These are phyloP conservation scores for Mycothermus thermophilus DNA, from an alignment of 495 filamentous ascomycete species.

Conservation along the genomic window DNA sequence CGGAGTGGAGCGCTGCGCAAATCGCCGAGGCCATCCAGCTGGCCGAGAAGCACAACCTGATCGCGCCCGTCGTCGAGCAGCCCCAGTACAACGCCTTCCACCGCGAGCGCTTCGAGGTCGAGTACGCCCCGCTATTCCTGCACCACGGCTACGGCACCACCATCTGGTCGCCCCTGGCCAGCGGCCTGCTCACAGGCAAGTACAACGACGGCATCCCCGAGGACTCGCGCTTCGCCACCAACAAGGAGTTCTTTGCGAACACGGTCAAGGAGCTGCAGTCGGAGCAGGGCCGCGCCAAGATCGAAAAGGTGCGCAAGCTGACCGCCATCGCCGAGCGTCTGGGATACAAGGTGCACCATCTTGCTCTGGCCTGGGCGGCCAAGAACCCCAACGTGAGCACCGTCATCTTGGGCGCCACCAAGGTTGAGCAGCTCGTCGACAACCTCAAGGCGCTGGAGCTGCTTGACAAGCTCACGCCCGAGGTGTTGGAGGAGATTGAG, in stretches of 20 bases:
- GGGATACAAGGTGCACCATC: slow-evolving; percentile 40
- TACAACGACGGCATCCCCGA: slow-evolving; percentile 57
- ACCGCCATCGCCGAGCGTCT: slow-evolving; percentile 52
- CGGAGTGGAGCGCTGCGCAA: slow-evolving; percentile 72
- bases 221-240: slow-evolving; percentile 39
- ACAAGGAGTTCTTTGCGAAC: slow-evolving; percentile 26
- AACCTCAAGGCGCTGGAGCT: slow-evolving; percentile 51
- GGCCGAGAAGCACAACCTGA: slow-evolving; percentile 59
- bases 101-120: slow-evolving; percentile 61
- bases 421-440: slow-evolving; percentile 55
- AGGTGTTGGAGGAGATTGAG: slow-evolving; percentile 60
- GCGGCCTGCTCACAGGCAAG: slow-evolving; percentile 62
- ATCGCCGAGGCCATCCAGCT: slow-evolving; percentile 63
- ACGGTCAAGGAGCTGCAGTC: slow-evolving; percentile 24
- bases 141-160: slow-evolving; percentile 57
- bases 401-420: slow-evolving; percentile 61
- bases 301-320: slow-evolving; percentile 36
- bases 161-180: slow-evolving; percentile 54
- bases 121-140: slow-evolving; percentile 52
- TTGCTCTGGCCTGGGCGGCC: slow-evolving; percentile 61
- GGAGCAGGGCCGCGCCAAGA: slow-evolving; percentile 20
- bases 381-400: slow-evolving; percentile 63
- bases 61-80: slow-evolving; percentile 75
- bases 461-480: slow-evolving; percentile 49
- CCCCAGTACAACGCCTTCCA: slow-evolving; percentile 69